A percentile compares a stretch with the other conserved stretches of the same genome.
These are phyloP conservation scores for Nephromyces sp. DNA, from an alignment of 169 alveolate species.

Conservation along the genomic window DNA sequence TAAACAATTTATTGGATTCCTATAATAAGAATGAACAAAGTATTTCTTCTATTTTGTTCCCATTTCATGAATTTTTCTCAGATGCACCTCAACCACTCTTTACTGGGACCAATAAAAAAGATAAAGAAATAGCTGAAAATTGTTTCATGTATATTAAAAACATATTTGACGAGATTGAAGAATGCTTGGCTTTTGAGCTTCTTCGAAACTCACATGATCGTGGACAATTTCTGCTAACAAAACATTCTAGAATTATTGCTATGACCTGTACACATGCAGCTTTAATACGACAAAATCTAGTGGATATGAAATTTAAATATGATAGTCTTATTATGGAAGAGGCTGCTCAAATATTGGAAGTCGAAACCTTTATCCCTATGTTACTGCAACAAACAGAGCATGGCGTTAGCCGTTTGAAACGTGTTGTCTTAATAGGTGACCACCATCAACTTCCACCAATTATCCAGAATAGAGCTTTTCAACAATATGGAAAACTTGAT, in stretches of 20 bases:
- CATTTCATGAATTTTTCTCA: slow-evolving; percentile 34
- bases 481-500: slow-evolving; percentile 62
- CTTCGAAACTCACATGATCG: slow-evolving; percentile 78
- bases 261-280: slow-evolving; percentile 92
- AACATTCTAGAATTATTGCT: slow-evolving; percentile 80
- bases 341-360: slow-evolving; percentile 71
- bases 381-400: slow-evolving; percentile 57
- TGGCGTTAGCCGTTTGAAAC: slow-evolving; percentile 43
- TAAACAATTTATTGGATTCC: neutral
- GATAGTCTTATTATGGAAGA: slow-evolving; percentile 75
- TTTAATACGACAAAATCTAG: slow-evolving; percentile 66
- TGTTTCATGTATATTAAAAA: slow-evolving; percentile 38
- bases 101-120: slow-evolving; percentile 22
- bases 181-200: slow-evolving; percentile 80
- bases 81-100: slow-evolving; percentile 49
- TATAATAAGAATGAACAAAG: slow-evolving; percentile 8
- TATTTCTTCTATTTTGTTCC: slow-evolving; percentile 16
- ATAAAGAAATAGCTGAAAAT: slow-evolving; percentile 32
- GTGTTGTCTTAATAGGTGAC: slow-evolving; percentile 84
- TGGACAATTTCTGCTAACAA: slow-evolving; percentile 75
- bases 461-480: slow-evolving; percentile 64
- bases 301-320: slow-evolving; percentile 54
- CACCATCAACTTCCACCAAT: slow-evolving; percentile 86
- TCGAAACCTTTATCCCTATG: slow-evolving; percentile 81
- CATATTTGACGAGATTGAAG: slow-evolving; percentile 45